Base-by-base conservation (phyloP, 164 flowering plant genomes). In the Magnolia officinalis region DNA sequence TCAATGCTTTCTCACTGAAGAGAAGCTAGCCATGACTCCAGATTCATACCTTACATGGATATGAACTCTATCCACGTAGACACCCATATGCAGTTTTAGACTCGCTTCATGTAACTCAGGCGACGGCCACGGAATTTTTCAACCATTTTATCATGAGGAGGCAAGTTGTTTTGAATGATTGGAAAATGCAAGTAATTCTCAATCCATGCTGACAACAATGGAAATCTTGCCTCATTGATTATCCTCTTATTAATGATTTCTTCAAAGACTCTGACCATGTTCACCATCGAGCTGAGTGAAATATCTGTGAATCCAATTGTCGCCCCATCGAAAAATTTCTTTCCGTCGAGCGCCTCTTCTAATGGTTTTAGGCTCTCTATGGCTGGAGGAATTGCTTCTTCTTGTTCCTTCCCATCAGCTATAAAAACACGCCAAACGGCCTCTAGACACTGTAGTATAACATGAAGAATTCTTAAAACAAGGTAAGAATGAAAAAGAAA, bases 321-420 rank as follows among this genome's bases (percentile, higher is more conserved):
- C 68, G 21, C 68, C 13, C 68, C 37, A 24, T 21, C 24, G 29
- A 65, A 65, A 65, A n/a, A 65, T 24, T 65, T 65, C 68, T 65
- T 65, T 29, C 68, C 68, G 16, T n/a, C 68, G 1, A 65, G 68
- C 68, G 16, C 11, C 13, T 11, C 68, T 23, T 65, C 68, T 23
- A 65, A 23, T 20, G 16, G 21, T 65, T 65, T 65, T 4, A 68
- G 49, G 51, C 71, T 26, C 18, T 68, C 71, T 13, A 68, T 29
- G 45, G 71, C 71, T 26, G 20, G 20, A 68, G 50, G 50, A 26
- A 68, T 68, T 11, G 71, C 71, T 29, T 68, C 71, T 14, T 68
- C 50, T 37, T 37, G 71, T n/a, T 68, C 71, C 50, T 68, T 31
- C 50, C 71, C 71, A 29, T 37, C 19, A 29, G 50, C 29, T 24